Conservation (phyloP, 306 rosid genomes). For the Urtica urens region DNA sequence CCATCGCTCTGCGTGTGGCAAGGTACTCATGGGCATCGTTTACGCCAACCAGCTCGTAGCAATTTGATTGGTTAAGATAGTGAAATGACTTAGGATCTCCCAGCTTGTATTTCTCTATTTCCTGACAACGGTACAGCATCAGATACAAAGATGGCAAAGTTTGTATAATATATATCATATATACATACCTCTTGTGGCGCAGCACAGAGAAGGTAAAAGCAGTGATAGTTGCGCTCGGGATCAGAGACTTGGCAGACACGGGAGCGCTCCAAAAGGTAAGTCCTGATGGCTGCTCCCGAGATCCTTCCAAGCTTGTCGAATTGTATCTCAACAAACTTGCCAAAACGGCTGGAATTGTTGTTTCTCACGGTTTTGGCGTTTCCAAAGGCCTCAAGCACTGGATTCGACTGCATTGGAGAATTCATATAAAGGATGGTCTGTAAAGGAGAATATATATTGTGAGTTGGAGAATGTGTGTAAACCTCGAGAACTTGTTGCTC, state of each 20-base stretch:
- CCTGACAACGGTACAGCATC: slow-evolving; percentile 48
- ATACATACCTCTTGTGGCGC: slow-evolving; percentile 91
- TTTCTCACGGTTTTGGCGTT: slow-evolving; percentile 97
- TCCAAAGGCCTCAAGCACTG: slow-evolving; percentile 99
- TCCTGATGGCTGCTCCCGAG: slow-evolving; percentile 97
- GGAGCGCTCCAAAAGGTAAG: slow-evolving; percentile 94
- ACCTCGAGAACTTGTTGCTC: slow-evolving; percentile 99
- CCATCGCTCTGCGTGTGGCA: slow-evolving; percentile 99
- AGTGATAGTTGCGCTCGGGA: slow-evolving; percentile 98
- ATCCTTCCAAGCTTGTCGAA: slow-evolving; percentile 96
- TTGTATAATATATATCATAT: background rate
- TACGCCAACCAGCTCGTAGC: slow-evolving; percentile 70
- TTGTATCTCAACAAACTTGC: slow-evolving; percentile 96
- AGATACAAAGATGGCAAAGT: slow-evolving; percentile 1
- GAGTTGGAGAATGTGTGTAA: slow-evolving; percentile 12
- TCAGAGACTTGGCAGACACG: slow-evolving; percentile 97
- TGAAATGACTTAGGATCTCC: slow-evolving; percentile 80
- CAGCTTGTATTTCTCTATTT: slow-evolving; percentile 87
- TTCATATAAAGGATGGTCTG: slow-evolving; percentile 10
- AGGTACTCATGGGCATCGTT: slow-evolving; percentile 91
- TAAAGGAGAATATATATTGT: slow-evolving; percentile 4
- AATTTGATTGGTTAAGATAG: slow-evolving; percentile 92
- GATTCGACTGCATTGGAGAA: slow-evolving; percentile 75
- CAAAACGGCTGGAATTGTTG: slow-evolving; percentile 98
- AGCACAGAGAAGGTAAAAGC: slow-evolving; percentile 97